Evolutionary conservation across 495 filamentous ascomycete species (phyloP).

Genomic region (Xylaria bambusicola): DNA sequence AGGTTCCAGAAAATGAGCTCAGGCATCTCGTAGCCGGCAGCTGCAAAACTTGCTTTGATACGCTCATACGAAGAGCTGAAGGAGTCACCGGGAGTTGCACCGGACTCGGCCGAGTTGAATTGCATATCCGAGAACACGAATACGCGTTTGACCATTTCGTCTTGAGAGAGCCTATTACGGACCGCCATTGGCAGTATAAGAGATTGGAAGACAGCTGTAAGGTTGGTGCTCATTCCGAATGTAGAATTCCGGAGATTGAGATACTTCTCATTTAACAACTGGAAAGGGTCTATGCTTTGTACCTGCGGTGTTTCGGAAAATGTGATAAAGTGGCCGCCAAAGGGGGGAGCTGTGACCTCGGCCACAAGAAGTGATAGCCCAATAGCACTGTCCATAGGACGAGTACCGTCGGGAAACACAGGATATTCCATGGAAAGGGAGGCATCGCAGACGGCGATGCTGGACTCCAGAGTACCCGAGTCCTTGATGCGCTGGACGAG

Average conservation of each 20-base stretch:
- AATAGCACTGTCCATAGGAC: conserved; percentile 48
- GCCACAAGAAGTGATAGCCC: conserved; percentile 50
- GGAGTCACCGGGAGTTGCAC: neutral
- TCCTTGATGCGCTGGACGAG: conserved; percentile 50
- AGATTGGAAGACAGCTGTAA: conserved; percentile 46
- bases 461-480: conserved; percentile 42
- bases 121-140: conserved; percentile 55
- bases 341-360: conserved; percentile 44
- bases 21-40: conserved; percentile 50
- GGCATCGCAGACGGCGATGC: conserved; percentile 51
- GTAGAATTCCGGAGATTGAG: neutral
- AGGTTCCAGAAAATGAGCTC: conserved; percentile 55
- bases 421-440: conserved; percentile 43
- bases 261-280: conserved; percentile 22
- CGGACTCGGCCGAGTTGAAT: conserved; percentile 36
- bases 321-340: conserved; percentile 48
- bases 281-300: conserved; percentile 33
- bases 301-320: conserved; percentile 40
- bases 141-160: conserved; percentile 52
- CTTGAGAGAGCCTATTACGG: conserved; percentile 36
- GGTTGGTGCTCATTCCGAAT: conserved; percentile 46
- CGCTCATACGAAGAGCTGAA: conserved; percentile 40
- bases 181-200: conserved; percentile 49
- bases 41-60: conserved; percentile 38
- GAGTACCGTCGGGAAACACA: conserved; percentile 39